Evolutionary conservation across 164 flowering plant species (phyloP), one percentile per base, ranked within the genome.

Genomic region (Annona cherimola): DNA sequence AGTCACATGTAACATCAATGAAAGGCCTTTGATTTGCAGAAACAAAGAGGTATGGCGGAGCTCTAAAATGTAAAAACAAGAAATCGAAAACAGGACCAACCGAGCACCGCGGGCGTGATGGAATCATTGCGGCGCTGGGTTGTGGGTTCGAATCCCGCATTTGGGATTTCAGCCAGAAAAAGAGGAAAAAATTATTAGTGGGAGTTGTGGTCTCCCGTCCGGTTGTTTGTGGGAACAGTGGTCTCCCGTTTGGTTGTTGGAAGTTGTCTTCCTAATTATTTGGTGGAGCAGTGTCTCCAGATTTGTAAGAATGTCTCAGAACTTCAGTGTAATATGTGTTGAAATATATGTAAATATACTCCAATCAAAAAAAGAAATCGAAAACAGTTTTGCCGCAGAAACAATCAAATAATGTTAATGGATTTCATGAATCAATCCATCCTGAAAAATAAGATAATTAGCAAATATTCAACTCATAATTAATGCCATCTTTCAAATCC

Each of bases 381-480:
- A 64, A 64, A 64, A 64, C 18, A 35, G 41, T 64, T 64, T 64
- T 64, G 35, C 40, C 39, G 41, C 14, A 35, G 44, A 64, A 64
- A 14, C 67, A 62, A 20, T 62, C 65, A 35, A 7, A 62, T 5
- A 12, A 50, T 62, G 35, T 11, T 62, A 26, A 41, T 65, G 6
- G 42, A 65, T 19, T 45, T 65, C 35, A 26, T 65, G 43, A 42
- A 42, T 12, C 43, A 65, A 39, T 40, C 42, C 45, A 65, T 9
- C 14, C 14, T 9, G 14, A 50, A 42, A 14, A 14, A 14, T 40
- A 65, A 42, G 0, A 9, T 40, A 66, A n/a, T 35, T 42, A 66
- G 69, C 50, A 44, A 66, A 66, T 65, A 44, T n/a, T 50, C 35
- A 66, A 44, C 35, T 44, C 69, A 68, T 68, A 44, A 43, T 43